Conservation (phyloP, 352 stramenopile genomes). For the Phytophthora brassicae region DNA sequence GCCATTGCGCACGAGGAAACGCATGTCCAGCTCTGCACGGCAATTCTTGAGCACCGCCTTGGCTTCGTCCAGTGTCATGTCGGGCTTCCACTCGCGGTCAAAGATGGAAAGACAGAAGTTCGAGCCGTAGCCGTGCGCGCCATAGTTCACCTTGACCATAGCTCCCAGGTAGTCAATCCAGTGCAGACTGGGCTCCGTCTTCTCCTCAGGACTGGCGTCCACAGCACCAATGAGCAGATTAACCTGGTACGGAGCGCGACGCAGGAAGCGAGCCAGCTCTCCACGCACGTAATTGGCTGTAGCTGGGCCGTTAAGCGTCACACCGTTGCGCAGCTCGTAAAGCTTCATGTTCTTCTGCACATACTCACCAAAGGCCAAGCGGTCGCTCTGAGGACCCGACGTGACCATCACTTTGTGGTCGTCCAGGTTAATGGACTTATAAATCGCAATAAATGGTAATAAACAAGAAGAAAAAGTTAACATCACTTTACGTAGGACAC, state of each 20-base stretch:
- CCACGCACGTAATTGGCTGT: slow-evolving; percentile 86
- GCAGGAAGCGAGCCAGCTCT: slow-evolving; percentile 79
- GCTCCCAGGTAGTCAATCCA: slow-evolving; percentile 89
- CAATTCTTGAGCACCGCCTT: slow-evolving; percentile 77
- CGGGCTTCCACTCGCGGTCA: slow-evolving; percentile 86
- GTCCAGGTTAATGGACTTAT: slow-evolving; percentile 78
- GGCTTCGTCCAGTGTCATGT: slow-evolving; percentile 78
- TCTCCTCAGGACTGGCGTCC: slow-evolving; percentile 39
- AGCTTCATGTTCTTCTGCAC: slow-evolving; percentile 93
- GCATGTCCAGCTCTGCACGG: slow-evolving; percentile 75
- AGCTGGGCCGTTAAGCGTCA: slow-evolving; percentile 77
- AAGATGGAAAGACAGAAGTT: slow-evolving; percentile 89
- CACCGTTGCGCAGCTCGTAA: slow-evolving; percentile 87
- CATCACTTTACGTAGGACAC: not conserved
- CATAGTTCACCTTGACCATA: slow-evolving; percentile 88
- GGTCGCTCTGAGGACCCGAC: slow-evolving; percentile 77
- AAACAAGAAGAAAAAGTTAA: not conserved
- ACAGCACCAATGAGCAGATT: slow-evolving; percentile 83
- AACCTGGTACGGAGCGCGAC: slow-evolving; percentile 84
- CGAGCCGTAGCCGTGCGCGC: slow-evolving; percentile 80
- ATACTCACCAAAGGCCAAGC: slow-evolving; percentile 85
- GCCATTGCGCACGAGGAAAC: slow-evolving; percentile 87
- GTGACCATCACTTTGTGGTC: slow-evolving; percentile 82
- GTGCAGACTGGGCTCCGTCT: slow-evolving; percentile 70
- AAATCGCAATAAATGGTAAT: not conserved